Conservation (phyloP, 2,329 filamentous ascomycete genomes). For the Emericellopsis cladophorae region DNA sequence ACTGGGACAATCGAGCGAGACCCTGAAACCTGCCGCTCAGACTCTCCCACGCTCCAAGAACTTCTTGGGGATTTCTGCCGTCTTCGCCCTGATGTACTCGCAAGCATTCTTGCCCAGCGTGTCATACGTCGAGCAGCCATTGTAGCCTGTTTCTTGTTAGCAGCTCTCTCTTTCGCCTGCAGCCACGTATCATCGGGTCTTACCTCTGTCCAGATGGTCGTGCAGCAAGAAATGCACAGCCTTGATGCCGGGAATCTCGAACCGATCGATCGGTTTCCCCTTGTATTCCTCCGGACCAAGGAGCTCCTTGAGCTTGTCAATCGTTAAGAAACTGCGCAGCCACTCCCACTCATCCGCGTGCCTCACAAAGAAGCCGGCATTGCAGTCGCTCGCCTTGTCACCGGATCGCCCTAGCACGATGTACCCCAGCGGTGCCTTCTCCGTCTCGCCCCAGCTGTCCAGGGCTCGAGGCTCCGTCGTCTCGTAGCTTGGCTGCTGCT, state of each 20-base stretch:
- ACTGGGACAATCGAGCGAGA: no score
- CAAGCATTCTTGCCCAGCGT: conserved; percentile 30
- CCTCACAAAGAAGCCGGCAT: conserved; percentile 28
- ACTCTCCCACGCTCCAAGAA: conserved; percentile 27
- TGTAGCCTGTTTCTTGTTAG: conserved; percentile 22
- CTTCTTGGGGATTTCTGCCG: conserved; percentile 27
- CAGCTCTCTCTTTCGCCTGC: conserved; percentile 25
- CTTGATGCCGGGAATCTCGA: conserved; percentile 21
- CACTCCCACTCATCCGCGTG: conserved; percentile 27
- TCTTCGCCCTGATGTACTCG: conserved; percentile 29
- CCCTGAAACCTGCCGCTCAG: conserved; percentile 2
- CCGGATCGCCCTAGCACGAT: conserved; percentile 12
- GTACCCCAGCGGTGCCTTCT: conserved; percentile 8
- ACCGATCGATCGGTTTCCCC: conserved; percentile 23
- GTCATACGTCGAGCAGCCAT: conserved; percentile 29
- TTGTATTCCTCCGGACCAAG: conserved; percentile 19
- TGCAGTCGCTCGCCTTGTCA: conserved; percentile 26
- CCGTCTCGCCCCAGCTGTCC: conserved; percentile 1
- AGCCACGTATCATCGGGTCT: conserved; percentile 9
- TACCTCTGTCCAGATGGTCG: conserved; percentile 1
- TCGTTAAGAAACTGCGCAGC: conserved; percentile 24
- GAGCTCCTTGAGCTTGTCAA: conserved; percentile 19
- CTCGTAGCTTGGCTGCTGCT: conserved; percentile 12
- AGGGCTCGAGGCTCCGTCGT: conserved; percentile 6
- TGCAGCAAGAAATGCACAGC: conserved; percentile 14